Evolutionary conservation across 768 basidiomycete species (phyloP).

Genomic region (Phanerochaete sordida): DNA sequence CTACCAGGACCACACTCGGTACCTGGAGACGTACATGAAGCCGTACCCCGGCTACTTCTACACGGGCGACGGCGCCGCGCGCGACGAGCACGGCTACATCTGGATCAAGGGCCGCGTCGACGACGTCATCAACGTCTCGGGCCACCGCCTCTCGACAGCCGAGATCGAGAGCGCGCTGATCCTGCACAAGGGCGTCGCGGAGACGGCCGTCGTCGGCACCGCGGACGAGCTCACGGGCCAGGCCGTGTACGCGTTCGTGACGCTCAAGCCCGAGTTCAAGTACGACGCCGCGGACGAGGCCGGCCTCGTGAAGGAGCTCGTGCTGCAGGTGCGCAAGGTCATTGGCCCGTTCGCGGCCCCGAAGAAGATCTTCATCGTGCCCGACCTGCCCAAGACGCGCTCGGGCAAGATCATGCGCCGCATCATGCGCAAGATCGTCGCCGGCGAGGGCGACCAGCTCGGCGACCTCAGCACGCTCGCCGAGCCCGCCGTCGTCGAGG

Average conservation of each 20-base stretch:
- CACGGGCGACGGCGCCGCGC: constrained; percentile 93
- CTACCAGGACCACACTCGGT: constrained; percentile 87
- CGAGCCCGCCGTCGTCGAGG: constrained; percentile 82
- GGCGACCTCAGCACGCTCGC: constrained; percentile 94
- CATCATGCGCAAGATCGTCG: constrained; percentile 94
- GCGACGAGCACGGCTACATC: constrained; percentile 94
- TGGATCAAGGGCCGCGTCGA: constrained; percentile 99
- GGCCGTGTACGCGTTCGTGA: constrained; percentile 92
- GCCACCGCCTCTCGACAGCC: constrained; percentile 94
- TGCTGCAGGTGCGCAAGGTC: constrained; percentile 93
- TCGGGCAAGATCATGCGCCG: constrained; percentile 99
- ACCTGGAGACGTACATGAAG: constrained; percentile 77
- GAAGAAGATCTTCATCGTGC: constrained; percentile 83
- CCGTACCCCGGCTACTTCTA: constrained; percentile 92
- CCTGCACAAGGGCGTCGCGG: constrained; percentile 91
- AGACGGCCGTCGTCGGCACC: constrained; percentile 82
- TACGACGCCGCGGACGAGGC: constrained; percentile 69
- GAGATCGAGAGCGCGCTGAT: constrained; percentile 98
- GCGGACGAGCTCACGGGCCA: constrained; percentile 89
- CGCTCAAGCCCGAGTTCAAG: constrained; percentile 82
- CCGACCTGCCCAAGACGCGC: constrained; percentile 90
- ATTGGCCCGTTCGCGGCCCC: constrained; percentile 98
- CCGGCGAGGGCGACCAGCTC: constrained; percentile 90
- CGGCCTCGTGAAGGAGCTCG: constrained; percentile 78
- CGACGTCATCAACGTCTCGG: constrained; percentile 97